Evolutionary conservation across 495 filamentous ascomycete species (phyloP).

Genomic region (Sordaria brevicollis): DNA sequence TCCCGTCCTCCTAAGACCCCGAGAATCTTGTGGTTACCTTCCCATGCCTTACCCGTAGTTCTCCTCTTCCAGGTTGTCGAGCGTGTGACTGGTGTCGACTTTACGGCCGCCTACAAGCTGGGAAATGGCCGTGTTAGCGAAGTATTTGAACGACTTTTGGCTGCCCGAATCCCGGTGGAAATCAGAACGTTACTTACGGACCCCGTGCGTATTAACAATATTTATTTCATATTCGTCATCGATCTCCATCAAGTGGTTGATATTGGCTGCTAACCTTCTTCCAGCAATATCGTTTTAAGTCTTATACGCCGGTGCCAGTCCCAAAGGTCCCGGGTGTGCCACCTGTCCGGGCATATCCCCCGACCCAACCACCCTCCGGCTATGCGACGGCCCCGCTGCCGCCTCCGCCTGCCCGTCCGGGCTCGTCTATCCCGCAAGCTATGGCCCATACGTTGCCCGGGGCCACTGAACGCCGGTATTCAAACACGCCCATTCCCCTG

Average conservation of each 20-base stretch:
- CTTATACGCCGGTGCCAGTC: slow-evolving; percentile 1
- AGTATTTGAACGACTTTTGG: slow-evolving; percentile 8
- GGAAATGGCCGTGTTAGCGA: slow-evolving; percentile 8
- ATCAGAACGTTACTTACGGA: neutral
- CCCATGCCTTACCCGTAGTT: neutral
- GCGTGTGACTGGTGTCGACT: slow-evolving; percentile 5
- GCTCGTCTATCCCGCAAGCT: neutral
- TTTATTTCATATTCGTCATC: neutral
- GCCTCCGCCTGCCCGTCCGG: neutral
- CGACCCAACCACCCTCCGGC: neutral
- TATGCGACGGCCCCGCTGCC: neutral
- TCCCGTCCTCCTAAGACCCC: neutral
- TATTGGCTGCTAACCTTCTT: neutral
- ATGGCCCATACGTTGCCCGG: neutral
- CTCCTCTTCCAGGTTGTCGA: slow-evolving; percentile 3
- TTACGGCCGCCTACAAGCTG: slow-evolving; percentile 4
- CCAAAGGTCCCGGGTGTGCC: neutral
- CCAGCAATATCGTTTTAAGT: neutral
- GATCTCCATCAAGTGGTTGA: too few species aligned
- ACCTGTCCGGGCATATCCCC: neutral
- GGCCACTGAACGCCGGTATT: neutral
- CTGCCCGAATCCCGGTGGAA: slow-evolving; percentile 1
- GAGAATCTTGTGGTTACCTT: neutral
- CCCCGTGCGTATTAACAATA: slow-evolving; percentile 3
- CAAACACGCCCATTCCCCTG: slow-evolving; percentile 7